phyloP scores from a whole-genome alignment of 2,329 filamentous ascomycete genomes.

The Hypoxylon sp. region DNA sequence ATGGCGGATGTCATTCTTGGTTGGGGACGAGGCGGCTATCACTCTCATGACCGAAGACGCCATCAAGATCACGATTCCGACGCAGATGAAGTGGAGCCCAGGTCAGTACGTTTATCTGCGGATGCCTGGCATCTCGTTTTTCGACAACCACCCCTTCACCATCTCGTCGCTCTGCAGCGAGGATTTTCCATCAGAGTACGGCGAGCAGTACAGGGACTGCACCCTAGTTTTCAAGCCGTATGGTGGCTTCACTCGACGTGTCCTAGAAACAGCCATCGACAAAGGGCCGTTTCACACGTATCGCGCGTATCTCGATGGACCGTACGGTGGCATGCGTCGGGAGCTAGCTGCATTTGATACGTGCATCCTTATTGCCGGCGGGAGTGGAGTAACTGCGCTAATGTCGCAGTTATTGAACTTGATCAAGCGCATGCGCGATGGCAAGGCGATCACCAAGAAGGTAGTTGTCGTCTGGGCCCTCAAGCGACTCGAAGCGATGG shows the following conservation, averaged over 20 bases:
- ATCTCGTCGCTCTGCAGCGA: slow-evolving; percentile 92
- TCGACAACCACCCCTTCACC: slow-evolving; percentile 96
- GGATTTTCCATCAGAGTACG: slow-evolving; percentile 91
- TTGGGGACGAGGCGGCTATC: slow-evolving; percentile 90
- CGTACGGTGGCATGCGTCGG: slow-evolving; percentile 92
- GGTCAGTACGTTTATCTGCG: slow-evolving; percentile 95
- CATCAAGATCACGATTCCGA: slow-evolving; percentile 95
- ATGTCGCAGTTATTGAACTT: slow-evolving; percentile 90
- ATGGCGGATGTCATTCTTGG: slow-evolving; percentile 79
- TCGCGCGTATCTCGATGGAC: slow-evolving; percentile 89
- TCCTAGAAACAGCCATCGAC: slow-evolving; percentile 81
- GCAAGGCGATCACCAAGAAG: slow-evolving; percentile 89
- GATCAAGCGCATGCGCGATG: slow-evolving; percentile 96
- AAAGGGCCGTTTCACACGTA: slow-evolving; percentile 93
- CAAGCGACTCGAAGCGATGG: slow-evolving; percentile 90
- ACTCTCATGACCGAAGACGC: slow-evolving; percentile 90
- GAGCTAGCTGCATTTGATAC: slow-evolving; percentile 93
- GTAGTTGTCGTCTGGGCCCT: slow-evolving; percentile 95
- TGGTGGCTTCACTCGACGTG: slow-evolving; percentile 85
- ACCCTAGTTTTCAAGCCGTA: slow-evolving; percentile 92
- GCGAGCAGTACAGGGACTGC: slow-evolving; percentile 86
- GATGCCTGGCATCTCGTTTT: slow-evolving; percentile 88
- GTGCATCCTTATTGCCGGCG: slow-evolving; percentile 90
- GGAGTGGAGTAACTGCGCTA: slow-evolving; percentile 91
- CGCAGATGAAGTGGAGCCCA: slow-evolving; percentile 89